Evolutionary conservation across 2,329 filamentous ascomycete species (phyloP).

Genomic region (Dactylella cylindrospora): DNA sequence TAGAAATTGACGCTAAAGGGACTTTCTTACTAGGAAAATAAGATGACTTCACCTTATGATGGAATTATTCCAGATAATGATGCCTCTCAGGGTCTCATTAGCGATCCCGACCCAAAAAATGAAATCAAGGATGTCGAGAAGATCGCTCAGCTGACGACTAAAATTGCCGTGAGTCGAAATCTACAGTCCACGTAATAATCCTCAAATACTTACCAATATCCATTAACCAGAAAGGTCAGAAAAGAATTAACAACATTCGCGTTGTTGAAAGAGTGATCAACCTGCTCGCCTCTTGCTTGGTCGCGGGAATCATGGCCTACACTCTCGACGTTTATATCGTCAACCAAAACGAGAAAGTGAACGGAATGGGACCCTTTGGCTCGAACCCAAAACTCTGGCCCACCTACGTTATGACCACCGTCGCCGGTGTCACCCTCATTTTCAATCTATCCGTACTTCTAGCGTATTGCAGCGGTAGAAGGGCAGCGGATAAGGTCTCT

Average conservation of each 20-base stretch:
- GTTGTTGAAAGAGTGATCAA: conserved; percentile 33
- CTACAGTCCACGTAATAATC: too few relatives aligned
- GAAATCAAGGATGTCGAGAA: conserved; percentile 27
- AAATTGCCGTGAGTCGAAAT: conserved; percentile 12
- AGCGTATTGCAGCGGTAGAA: conserved; percentile 34
- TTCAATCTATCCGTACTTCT: conserved; percentile 20
- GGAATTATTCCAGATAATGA: conserved; percentile 3
- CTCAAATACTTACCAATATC: not conserved
- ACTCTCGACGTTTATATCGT: conserved; percentile 28
- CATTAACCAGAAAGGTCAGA: conserved; percentile 31
- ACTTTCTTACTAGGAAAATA: too few relatives aligned
- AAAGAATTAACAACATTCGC: conserved; percentile 5
- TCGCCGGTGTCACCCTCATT: conserved; percentile 11
- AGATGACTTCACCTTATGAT: conserved; percentile 14
- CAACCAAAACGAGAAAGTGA: conserved; percentile 24
- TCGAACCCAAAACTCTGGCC: conserved; percentile 42
- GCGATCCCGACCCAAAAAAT: conserved; percentile 5
- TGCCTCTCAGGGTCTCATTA: not conserved
- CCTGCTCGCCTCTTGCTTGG: conserved; percentile 12
- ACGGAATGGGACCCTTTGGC: conserved; percentile 34
- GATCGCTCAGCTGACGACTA: conserved; percentile 3
- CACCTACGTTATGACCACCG: conserved; percentile 28
- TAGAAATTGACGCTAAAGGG: too few relatives aligned
- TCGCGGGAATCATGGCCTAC: conserved; percentile 33
- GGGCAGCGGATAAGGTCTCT: conserved; percentile 30